Conservation (phyloP, 2,329 filamentous ascomycete genomes). For the Grosmannia clavigera region DNA sequence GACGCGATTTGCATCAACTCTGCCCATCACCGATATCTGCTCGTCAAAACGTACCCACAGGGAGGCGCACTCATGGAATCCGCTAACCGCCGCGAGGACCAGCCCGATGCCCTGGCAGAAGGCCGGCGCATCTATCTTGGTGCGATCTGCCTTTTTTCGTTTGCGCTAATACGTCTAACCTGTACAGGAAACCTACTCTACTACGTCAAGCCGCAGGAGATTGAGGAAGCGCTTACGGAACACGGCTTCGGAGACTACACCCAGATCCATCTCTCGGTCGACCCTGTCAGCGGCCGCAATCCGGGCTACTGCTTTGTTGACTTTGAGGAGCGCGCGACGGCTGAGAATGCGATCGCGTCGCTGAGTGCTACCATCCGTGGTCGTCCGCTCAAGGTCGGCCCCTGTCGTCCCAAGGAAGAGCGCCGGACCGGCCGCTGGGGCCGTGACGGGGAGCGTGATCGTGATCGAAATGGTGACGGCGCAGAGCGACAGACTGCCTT, state of each 20-base stretch:
- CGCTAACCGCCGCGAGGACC: conserved; percentile 1
- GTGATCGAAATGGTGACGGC: background rate
- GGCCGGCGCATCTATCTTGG: conserved; percentile 10
- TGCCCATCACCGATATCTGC: background rate
- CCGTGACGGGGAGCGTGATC: background rate
- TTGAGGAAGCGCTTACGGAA: conserved; percentile 21
- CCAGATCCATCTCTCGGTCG: conserved; percentile 55
- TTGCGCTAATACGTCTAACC: background rate
- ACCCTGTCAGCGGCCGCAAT: conserved; percentile 55
- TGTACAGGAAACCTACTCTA: conserved; percentile 49
- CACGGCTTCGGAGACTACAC: conserved; percentile 26
- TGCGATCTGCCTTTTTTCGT: background rate
- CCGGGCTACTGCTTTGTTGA: conserved; percentile 68
- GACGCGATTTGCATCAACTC: background rate
- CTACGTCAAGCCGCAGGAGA: conserved; percentile 29
- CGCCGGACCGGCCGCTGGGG: conserved; percentile 6
- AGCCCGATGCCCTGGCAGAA: conserved; percentile 6
- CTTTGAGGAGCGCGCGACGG: conserved; percentile 42
- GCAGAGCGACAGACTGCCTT: conserved; percentile 16
- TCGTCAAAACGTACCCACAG: background rate
- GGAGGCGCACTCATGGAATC: conserved; percentile 2
- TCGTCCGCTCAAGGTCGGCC: conserved; percentile 50
- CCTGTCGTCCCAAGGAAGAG: conserved; percentile 42
- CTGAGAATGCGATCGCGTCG: conserved; percentile 42
- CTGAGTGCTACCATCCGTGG: conserved; percentile 43